A percentile compares a stretch with the other conserved stretches of the same genome.
phyloP scores from a whole-genome alignment of 176 grass and related monocot species.

The Saccharum officinarum region DNA sequence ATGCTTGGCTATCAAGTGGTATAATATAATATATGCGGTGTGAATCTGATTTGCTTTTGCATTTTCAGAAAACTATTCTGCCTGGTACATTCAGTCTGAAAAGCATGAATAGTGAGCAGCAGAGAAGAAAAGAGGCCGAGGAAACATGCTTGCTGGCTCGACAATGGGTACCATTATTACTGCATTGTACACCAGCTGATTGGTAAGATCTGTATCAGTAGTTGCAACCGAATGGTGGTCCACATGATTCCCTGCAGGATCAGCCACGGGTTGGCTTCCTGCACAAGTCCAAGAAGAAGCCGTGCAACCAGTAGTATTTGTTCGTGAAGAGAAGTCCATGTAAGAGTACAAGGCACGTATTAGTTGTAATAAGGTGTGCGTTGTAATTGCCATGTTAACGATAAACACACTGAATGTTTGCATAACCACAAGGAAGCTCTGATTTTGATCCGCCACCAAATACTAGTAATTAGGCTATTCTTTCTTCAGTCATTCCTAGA shows the following conservation, averaged over 20 bases:
- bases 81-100: background rate
- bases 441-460: background rate
- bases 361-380: background rate
- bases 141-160: background rate
- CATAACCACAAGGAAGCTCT: background rate
- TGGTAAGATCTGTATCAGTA: slow-evolving; percentile 23
- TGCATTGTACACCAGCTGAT: background rate
- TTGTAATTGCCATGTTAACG: background rate
- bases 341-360: slow-evolving; percentile 25
- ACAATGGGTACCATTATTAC: background rate
- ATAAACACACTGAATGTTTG: background rate
- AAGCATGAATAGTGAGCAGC: background rate
- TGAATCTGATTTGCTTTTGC: background rate
- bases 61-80: background rate
- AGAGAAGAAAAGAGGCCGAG: background rate
- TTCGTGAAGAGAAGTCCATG: background rate
- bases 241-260: background rate
- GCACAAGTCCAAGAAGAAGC: slow-evolving; percentile 11
- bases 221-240: slow-evolving; percentile 27
- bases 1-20: background rate
- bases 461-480: background rate
- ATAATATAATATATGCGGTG: background rate
- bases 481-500: background rate
- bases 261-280: background rate
- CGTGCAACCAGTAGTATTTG: background rate